phyloP scores from a whole-genome alignment of 2,329 filamentous ascomycete genomes.

The Teratosphaeria destructans region DNA sequence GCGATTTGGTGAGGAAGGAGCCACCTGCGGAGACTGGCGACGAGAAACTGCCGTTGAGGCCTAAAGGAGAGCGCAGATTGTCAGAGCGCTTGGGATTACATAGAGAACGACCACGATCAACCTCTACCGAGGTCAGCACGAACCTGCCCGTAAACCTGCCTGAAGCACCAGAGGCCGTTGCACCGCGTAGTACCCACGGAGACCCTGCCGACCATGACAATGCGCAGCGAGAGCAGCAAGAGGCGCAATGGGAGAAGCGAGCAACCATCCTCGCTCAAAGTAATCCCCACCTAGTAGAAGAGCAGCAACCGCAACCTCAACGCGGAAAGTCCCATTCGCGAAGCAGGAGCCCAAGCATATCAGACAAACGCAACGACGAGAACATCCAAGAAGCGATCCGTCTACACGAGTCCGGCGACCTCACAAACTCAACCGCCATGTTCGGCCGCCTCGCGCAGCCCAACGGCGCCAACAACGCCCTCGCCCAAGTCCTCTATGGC shows the following conservation, averaged over 20 bases:
- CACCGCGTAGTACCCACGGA: conserved; percentile 17
- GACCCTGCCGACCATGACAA: conserved; percentile 26
- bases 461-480: conserved; percentile 74
- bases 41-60: conserved; percentile 14
- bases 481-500: conserved; percentile 92
- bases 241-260: conserved; percentile 82
- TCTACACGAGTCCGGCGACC: conserved; percentile 74
- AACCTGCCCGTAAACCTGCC: conserved; percentile 74
- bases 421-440: conserved; percentile 69
- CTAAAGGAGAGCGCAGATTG: conserved; percentile 38
- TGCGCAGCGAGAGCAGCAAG: conserved; percentile 39
- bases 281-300: conserved; percentile 31
- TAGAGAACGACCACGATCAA: conserved; percentile 40
- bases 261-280: conserved; percentile 73
- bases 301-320: conserved; percentile 15
- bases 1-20: conserved; percentile 16
- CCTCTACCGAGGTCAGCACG: conserved; percentile 50
- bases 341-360: conserved; percentile 28
- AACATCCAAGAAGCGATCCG: conserved; percentile 94
- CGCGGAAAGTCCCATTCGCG: conserved; percentile 3
- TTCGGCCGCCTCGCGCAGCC: conserved; percentile 79
- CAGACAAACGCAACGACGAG: conserved; percentile 31
- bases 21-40: conserved; percentile 3
- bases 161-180: conserved; percentile 64
- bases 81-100: conserved; percentile 66